Evolutionary conservation across 169 alveolate genomes (phyloP).

Genomic region (Cardiosporidium cionae): DNA sequence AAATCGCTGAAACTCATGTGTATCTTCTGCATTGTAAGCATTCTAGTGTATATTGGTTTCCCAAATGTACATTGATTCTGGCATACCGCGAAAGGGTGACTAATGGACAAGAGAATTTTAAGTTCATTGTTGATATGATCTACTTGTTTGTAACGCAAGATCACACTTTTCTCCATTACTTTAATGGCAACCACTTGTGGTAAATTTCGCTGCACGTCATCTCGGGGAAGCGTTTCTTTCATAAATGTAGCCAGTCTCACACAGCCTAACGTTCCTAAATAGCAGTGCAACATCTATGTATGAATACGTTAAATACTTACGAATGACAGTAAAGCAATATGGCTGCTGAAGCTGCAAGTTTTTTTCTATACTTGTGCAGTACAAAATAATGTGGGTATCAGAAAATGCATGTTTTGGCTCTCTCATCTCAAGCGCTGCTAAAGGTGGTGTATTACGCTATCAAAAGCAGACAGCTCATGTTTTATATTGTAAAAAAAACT

Average conservation of each 20-base stretch:
- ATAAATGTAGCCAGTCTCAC: neutral
- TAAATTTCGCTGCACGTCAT: neutral
- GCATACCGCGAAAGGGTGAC: conserved; percentile 80
- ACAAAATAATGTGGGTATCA: no score
- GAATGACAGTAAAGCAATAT: no score
- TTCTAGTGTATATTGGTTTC: neutral
- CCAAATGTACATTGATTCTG: conserved; percentile 41
- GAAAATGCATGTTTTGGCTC: no score
- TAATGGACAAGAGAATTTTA: conserved; percentile 59
- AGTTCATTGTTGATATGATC: conserved; percentile 83
- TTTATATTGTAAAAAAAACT: no score
- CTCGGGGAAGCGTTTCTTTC: neutral
- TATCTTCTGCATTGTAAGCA: neutral
- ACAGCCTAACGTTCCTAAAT: neutral
- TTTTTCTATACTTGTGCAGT: no score
- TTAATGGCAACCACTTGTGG: conserved; percentile 37
- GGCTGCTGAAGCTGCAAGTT: no score
- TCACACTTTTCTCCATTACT: conserved; percentile 49
- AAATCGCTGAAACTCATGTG: neutral
- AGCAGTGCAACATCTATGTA: no score
- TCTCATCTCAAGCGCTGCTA: no score
- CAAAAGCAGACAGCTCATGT: no score
- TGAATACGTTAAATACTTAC: no score
- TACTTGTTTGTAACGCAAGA: conserved; percentile 54
- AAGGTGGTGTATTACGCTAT: no score